phyloP scores from a whole-genome alignment of 495 filamentous ascomycete genomes.

The Penicillium mononematosum region DNA sequence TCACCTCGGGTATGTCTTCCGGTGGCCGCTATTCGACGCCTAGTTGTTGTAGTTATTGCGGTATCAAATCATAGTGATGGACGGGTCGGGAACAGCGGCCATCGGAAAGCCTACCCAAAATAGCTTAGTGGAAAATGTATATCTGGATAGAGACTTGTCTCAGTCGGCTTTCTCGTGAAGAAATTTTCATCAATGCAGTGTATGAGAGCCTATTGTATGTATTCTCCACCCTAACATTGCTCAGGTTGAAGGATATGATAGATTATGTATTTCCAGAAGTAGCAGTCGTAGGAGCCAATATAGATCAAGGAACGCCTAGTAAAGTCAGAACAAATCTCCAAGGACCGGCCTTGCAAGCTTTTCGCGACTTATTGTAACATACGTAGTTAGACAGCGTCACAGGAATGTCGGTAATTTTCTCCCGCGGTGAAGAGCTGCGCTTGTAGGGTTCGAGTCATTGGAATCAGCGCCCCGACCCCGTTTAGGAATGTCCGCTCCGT shows the following conservation, averaged over 20 bases:
- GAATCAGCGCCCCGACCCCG: slow-evolving; percentile 11
- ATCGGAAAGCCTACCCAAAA: not conserved
- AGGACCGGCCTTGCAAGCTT: not conserved
- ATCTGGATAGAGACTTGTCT: no score
- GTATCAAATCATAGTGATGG: not conserved
- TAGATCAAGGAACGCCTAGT: not conserved
- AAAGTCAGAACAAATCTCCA: not conserved
- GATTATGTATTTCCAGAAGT: not conserved
- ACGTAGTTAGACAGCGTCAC: not conserved
- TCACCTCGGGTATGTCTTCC: not conserved
- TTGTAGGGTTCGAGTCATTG: not conserved
- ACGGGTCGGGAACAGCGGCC: not conserved
- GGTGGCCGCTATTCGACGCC: not conserved
- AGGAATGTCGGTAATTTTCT: slow-evolving; percentile 7
- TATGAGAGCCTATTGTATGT: not conserved
- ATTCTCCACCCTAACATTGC: no score
- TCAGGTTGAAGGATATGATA: no score
- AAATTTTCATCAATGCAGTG: not conserved
- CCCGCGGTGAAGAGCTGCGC: slow-evolving; percentile 2
- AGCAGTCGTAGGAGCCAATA: not conserved
- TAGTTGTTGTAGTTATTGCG: not conserved
- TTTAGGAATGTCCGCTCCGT: slow-evolving; percentile 15
- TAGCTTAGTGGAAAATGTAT: not conserved
- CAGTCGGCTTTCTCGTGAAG: no score
- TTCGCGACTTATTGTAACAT: not conserved